A percentile compares a stretch with the other conserved stretches of the same genome.
Conservation (phyloP, 495 filamentous ascomycete species). For the Tuber calosporum region DNA sequence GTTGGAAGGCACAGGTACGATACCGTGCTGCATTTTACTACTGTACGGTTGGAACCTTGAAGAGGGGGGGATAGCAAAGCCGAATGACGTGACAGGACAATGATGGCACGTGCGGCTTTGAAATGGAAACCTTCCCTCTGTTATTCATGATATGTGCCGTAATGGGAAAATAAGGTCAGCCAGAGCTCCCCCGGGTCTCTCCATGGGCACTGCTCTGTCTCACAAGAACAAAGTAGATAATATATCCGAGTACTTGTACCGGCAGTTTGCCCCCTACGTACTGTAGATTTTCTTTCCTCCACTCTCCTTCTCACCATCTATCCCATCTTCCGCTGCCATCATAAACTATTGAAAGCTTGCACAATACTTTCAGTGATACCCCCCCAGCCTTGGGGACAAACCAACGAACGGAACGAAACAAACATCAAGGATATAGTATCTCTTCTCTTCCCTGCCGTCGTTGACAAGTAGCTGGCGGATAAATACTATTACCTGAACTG, state of each 20-base stretch:
- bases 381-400: not conserved
- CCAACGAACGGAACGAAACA: not conserved
- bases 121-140: not conserved
- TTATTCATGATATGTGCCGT: not conserved
- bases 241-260: too few species aligned
- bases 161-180: not conserved
- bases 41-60: not conserved
- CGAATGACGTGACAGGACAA: not conserved
- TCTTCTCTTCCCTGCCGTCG: not conserved
- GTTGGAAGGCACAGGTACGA: not conserved
- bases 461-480: not conserved
- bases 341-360: not conserved
- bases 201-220: not conserved
- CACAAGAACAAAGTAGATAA: not conserved
- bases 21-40: not conserved
- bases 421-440: not conserved
- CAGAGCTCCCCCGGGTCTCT: not conserved
- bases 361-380: not conserved
- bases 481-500: not conserved
- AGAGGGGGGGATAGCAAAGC: not conserved
- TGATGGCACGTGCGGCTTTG: constrained; percentile 3
- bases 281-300: not conserved
- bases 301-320: not conserved
- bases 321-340: not conserved
- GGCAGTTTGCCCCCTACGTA: not conserved